Evolutionary conservation across 192 early-diverging fungal species (phyloP).

Genomic region (Lunasporangiospora selenospora): DNA sequence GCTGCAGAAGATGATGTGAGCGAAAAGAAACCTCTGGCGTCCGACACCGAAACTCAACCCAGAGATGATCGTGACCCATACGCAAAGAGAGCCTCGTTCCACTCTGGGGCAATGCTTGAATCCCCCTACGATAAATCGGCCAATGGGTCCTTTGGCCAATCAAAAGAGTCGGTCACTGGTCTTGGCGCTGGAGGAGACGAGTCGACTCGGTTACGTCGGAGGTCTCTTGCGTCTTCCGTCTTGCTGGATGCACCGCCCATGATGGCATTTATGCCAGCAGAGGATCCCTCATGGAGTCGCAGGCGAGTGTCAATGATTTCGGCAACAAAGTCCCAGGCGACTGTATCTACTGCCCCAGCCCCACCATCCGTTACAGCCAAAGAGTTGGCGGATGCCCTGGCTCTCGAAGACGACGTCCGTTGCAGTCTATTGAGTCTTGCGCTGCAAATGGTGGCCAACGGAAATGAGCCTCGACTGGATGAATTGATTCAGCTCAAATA

Average conservation of each 20-base stretch:
- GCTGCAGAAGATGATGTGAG: no score
- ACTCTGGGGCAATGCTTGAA: no score
- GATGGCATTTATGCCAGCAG: neutral
- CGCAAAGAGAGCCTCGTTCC: no score
- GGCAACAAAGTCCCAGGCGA: neutral
- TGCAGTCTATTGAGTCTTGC: conserved; percentile 55
- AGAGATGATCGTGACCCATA: no score
- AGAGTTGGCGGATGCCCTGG: conserved; percentile 20
- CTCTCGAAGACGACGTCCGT: conserved; percentile 32
- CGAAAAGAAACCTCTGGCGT: no score
- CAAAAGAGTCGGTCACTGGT: no score
- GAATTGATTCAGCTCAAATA: conserved; percentile 58
- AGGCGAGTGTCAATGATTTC: conserved; percentile 24
- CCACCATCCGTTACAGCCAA: neutral
- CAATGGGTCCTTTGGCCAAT: no score
- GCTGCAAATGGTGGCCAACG: conserved; percentile 63
- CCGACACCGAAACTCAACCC: no score
- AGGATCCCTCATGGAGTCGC: conserved; percentile 18
- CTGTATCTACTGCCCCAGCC: neutral
- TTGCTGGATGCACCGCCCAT: neutral
- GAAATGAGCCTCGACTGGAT: conserved; percentile 48
- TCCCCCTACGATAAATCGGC: no score
- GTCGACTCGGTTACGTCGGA: no score
- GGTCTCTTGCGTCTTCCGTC: neutral
- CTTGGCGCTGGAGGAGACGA: no score